Conservation (phyloP, 306 rosid species). For the Urtica urens region DNA sequence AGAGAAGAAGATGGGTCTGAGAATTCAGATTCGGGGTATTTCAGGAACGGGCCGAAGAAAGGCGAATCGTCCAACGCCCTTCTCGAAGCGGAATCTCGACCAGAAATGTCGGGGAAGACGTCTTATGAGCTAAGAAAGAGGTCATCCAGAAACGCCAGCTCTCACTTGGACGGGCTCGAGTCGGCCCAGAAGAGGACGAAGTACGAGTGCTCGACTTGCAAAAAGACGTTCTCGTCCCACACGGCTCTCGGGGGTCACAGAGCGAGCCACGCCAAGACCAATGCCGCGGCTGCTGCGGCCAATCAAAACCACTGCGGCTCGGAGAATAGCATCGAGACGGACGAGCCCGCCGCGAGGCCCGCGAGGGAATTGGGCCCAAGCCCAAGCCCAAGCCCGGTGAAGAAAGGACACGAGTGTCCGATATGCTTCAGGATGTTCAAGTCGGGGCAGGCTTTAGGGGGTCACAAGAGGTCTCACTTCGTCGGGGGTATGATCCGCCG, state of each 20-base stretch:
- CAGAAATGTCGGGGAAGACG: too few species aligned
- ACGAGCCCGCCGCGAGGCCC: conserved; percentile 16
- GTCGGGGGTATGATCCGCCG: conserved; percentile 54
- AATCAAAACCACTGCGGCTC: conserved; percentile 34
- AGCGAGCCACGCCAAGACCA: conserved; percentile 27
- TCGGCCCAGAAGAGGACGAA: conserved; percentile 20
- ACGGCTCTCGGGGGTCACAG: conserved; percentile 32
- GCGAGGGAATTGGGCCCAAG: conserved; percentile 36
- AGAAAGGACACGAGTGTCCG: conserved; percentile 79
- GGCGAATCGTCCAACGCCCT: conserved; percentile 34
- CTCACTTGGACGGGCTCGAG: too few species aligned
- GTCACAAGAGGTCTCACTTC: conserved; percentile 94
- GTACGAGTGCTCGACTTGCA: conserved; percentile 27
- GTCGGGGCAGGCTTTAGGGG: conserved; percentile 96
- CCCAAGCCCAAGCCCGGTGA: too few species aligned
- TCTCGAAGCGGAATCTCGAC: conserved; percentile 27
- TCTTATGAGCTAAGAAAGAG: too few species aligned
- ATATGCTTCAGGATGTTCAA: conserved; percentile 60
- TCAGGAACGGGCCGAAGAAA: conserved; percentile 37
- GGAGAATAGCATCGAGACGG: conserved; percentile 42
- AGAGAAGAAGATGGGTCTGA: conserved; percentile 31
- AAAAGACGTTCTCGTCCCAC: conserved; percentile 29
- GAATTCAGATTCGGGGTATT: conserved; percentile 56
- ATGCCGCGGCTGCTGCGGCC: too few species aligned
- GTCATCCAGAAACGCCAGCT: too few species aligned